phyloP scores from a whole-genome alignment of 345 rosid species.

The Arabidopsis arenosa region DNA sequence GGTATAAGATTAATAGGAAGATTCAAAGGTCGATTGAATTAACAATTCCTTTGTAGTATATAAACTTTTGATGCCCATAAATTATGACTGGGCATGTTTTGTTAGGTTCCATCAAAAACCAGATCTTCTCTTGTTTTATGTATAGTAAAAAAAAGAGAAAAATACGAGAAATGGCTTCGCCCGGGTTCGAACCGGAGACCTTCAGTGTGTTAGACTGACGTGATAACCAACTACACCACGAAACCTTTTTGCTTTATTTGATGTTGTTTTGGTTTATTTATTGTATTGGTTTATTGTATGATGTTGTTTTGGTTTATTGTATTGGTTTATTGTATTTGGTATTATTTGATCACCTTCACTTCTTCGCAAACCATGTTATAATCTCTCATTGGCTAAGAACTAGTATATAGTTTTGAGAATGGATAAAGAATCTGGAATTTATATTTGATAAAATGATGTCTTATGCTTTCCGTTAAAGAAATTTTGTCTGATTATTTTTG shows the following conservation, averaged over 20 bases:
- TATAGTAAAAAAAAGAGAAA: too few relatives aligned
- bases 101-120: not conserved
- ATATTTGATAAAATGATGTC: not conserved
- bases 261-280: not conserved
- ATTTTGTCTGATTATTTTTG: not conserved
- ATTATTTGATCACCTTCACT: too few relatives aligned
- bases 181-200: slow-evolving; percentile 95
- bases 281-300: too few relatives aligned
- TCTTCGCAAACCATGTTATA: too few relatives aligned
- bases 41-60: too few relatives aligned
- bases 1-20: too few relatives aligned
- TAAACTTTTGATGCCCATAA: not conserved
- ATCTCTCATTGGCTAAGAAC: too few relatives aligned
- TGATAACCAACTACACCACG: slow-evolving; percentile 99
- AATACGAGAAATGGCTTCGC: slow-evolving; percentile 58
- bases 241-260: slow-evolving; percentile 26
- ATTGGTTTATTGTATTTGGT: too few relatives aligned
- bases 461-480: not conserved
- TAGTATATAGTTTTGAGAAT: too few relatives aligned
- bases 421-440: not conserved
- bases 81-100: not conserved
- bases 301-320: too few relatives aligned
- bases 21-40: too few relatives aligned
- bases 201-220: slow-evolving; percentile 98
- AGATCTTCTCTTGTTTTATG: not conserved